Evolutionary conservation across 805 yeast species (phyloP), one percentile per base, ranked within the genome.

Genomic region (Schwanniomyces yamadae): DNA sequence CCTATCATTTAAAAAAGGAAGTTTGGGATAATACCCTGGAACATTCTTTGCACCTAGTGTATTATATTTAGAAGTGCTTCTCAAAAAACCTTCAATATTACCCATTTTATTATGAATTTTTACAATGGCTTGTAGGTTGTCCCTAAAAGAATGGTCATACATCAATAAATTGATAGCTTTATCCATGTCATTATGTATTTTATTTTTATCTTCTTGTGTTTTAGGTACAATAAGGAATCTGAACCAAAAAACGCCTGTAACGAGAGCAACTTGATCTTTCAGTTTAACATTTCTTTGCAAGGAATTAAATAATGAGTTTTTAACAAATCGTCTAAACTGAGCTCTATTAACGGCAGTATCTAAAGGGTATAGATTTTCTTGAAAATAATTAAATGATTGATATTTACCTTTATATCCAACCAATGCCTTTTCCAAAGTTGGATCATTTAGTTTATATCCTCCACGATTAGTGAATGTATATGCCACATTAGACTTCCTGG

Each of bases 401-500:
- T 50, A 64, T 24, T 47, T 40, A 13, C 73, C 73, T 3, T 37
- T 46, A 44, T 67, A 68, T 3, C 28, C 23, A 14, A 28, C 35
- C 19, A 61, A 34, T 9, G 34, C 37, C 3, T 40, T 41, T 23
- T 49, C 61, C 12, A 66, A 49, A 2, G 13, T 23, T 1, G 39
- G 14, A 40, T 55, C 52, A 38, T 67, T 67, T 20, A 65, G 41
- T 6, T 46, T 46, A 25, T 37, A 52, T 3, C 61, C 52, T 3
- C 57, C 54, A n/a, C 34, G 42, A 36, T 61, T 57, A 27, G 60
- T 52, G 44, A 61, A 59, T 3, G 59, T 57, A 34, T 59, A 57
- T 9, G 73, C 66, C 23, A 68, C 47, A 34, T 57, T 63, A 8
- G 72, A 65, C 42, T 67, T 67, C 25, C 72, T 51, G 27, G 48